These are phyloP conservation scores for Paecilomyces niveus DNA, from an alignment of 2,329 filamentous ascomycete species.

Conservation along the genomic window DNA sequence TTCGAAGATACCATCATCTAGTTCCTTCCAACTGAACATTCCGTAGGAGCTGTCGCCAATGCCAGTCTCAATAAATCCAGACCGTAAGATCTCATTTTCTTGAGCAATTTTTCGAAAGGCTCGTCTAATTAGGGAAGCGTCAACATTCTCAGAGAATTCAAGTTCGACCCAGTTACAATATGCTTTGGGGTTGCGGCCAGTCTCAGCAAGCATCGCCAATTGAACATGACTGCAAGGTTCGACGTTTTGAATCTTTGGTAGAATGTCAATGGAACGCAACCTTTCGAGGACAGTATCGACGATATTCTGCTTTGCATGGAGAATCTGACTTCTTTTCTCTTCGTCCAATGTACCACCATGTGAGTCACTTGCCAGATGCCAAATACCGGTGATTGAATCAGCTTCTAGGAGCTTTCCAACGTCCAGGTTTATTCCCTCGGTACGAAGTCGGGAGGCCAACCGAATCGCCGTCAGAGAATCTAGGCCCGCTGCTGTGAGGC, in stretches of 20 bases:
- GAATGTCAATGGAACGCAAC: conserved; percentile 30
- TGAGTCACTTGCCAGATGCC: conserved; percentile 19
- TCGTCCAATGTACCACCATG: conserved; percentile 9
- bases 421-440: conserved; percentile 47
- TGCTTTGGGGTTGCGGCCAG: conserved; percentile 47
- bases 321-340: conserved; percentile 2
- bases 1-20: conserved; percentile 42
- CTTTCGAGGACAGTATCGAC: conserved; percentile 28
- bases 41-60: conserved; percentile 43
- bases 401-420: conserved; percentile 57
- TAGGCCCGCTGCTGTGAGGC: conserved; percentile 51
- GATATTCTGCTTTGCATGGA: conserved; percentile 14
- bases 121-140: conserved; percentile 34
- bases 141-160: conserved; percentile 39
- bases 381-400: conserved; percentile 39
- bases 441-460: conserved; percentile 58
- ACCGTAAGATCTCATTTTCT: conserved; percentile 62
- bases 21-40: conserved; percentile 57
- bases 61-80: conserved; percentile 59
- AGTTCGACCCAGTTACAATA: conserved; percentile 78
- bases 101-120: conserved; percentile 47
- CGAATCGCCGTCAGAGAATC: conserved; percentile 60
- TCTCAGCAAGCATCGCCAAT: conserved; percentile 72
- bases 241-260: conserved; percentile 28
- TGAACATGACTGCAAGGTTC: conserved; percentile 67